Base-by-base conservation (phyloP, 2,329 filamentous ascomycete genomes). In the Cercospora nicotianae region DNA sequence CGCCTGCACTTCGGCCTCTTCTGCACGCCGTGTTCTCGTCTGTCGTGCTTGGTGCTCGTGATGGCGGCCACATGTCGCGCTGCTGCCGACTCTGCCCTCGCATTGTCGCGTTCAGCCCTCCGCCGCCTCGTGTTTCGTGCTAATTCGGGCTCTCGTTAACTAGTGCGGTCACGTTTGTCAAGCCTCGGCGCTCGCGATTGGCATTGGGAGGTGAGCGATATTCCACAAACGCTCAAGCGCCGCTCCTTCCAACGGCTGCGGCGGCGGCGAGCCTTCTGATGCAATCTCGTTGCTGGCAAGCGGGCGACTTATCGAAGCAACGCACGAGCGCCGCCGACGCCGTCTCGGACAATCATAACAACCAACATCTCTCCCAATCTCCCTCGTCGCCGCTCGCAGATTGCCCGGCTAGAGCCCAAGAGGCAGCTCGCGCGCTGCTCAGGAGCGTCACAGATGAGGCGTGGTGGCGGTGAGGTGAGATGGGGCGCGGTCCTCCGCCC, bases 221-320 rank as follows among this genome's bases (percentile, higher is more conserved):
- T 20, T 20, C 53, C 53, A 58, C 53, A 58, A 58, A 58, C 53
- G 53, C 16, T 23, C 53, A 31, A 58, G 53, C 53, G 53, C 16
- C 53, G 53, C 53, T 58, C 53, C 53, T 58, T 26, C 26, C 16
- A 33, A 58, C 53, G 53, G 53, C 53, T 30, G 53, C 23, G 53
- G 53, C 53, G 26, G 53, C 53, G 53, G 45, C 45, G 45, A 26
- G 45, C 45, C 20, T n/a, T 26, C 45, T 33, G 53, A 30, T 58
- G 53, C 30, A 58, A 58, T 58, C 53, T 58, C 53, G 53, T 58
- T 31, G 53, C 26, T 58, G 20, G 13, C 53, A 58, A 58, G 53
- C 53, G 26, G 26, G 2, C 23, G 53, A 58, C 26, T 31, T 8
- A 28, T 58, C 53, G 53, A 58, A 58, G 53, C 53, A 58, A 58